Percentiles rank a stretch among this genome's conserved stretches.
phyloP scores from a whole-genome alignment of 345 rosid genomes.

The Clausena lansium region DNA sequence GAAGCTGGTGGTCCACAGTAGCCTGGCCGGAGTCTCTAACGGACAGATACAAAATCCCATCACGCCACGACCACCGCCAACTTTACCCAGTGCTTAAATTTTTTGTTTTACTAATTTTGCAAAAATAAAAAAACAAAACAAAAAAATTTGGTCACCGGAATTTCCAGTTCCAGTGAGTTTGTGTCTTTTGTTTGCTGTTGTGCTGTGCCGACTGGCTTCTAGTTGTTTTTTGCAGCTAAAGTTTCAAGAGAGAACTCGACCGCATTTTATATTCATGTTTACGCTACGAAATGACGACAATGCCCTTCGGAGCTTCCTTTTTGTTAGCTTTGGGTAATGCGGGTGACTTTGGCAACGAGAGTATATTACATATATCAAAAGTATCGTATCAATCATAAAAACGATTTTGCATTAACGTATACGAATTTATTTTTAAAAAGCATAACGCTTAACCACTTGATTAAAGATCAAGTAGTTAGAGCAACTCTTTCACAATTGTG shows the following conservation, averaged over 20 bases:
- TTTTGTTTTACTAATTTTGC: too few relatives aligned
- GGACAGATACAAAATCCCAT: constrained; percentile 91
- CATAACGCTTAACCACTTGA: too few relatives aligned
- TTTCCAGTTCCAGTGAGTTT: constrained; percentile 18
- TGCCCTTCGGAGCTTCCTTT: background rate
- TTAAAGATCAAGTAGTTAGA: too few relatives aligned
- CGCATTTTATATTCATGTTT: constrained; percentile 28
- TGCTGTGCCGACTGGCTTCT: constrained; percentile 13
- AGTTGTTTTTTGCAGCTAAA: constrained; percentile 36
- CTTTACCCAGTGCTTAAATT: constrained; percentile 17
- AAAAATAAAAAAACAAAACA: too few relatives aligned
- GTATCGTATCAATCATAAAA: too few relatives aligned
- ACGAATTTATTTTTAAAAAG: too few relatives aligned
- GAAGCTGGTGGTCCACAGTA: constrained; percentile 94
- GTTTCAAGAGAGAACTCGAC: constrained; percentile 13
- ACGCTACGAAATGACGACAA: constrained; percentile 5
- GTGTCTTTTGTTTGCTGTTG: background rate
- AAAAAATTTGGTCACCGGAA: constrained; percentile 12
- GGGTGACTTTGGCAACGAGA: constrained; percentile 7
- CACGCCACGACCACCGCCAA: constrained; percentile 34
- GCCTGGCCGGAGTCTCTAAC: constrained; percentile 80
- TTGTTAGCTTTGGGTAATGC: background rate
- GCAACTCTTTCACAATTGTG: too few relatives aligned
- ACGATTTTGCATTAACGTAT: too few relatives aligned
- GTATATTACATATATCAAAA: too few relatives aligned